Percentiles rank a stretch among this genome's conserved stretches.
These are phyloP conservation scores for Chytridium lagenaria DNA, from an alignment of 371 early-diverging fungal species.

Conservation along the genomic window DNA sequence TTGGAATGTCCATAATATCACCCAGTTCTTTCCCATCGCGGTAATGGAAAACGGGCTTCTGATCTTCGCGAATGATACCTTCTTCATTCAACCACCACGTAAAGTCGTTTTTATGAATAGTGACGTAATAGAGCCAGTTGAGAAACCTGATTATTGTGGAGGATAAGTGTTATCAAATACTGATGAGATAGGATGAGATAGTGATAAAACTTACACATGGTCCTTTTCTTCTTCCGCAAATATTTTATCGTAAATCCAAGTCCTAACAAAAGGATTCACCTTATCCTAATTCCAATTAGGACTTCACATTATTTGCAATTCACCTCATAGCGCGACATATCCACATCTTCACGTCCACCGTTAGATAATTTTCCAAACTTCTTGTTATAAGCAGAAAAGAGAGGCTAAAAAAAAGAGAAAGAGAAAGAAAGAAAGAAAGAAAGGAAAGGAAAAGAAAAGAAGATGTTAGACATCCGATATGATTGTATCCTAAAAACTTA, in stretches of 20 bases:
- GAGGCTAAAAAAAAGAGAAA: too few relatives aligned
- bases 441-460: too few relatives aligned
- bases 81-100: constrained; percentile 47
- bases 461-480: too few relatives aligned
- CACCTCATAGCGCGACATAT: constrained; percentile 34
- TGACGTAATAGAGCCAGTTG: constrained; percentile 70
- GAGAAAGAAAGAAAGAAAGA: too few relatives aligned
- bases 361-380: constrained; percentile 21
- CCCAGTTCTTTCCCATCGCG: background rate
- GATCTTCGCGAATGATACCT: constrained; percentile 32
- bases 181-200: background rate
- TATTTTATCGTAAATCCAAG: constrained; percentile 80
- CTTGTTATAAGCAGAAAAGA: constrained; percentile 51
- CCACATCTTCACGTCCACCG: constrained; percentile 22
- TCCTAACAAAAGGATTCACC: constrained; percentile 82
- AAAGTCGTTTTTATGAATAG: constrained; percentile 47
- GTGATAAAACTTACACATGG: constrained; percentile 54
- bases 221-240: constrained; percentile 72
- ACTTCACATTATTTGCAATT: background rate
- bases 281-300: constrained; percentile 48
- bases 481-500: constrained; percentile 47
- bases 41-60: constrained; percentile 29
- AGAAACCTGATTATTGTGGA: constrained; percentile 62
- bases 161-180: background rate
- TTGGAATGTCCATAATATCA: background rate